A percentile compares a stretch with the other conserved stretches of the same genome.
Evolutionary conservation across 805 yeast genomes (phyloP).

Genomic region (Nematodospora valgi): DNA sequence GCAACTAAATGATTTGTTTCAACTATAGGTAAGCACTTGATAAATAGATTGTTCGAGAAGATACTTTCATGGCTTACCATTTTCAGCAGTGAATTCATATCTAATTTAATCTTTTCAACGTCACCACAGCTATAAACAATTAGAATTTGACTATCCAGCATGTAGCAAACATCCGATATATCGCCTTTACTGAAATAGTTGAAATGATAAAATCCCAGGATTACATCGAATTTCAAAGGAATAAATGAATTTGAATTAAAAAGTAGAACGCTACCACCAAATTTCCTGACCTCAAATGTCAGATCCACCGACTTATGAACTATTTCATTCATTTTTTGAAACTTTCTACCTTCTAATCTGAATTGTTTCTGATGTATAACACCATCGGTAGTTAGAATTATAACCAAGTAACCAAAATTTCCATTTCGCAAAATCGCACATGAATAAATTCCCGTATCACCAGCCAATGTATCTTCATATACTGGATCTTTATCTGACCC

Average conservation of each 20-base stretch:
- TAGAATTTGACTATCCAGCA: neutral
- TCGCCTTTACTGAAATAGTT: no score
- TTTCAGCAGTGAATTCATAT: no score
- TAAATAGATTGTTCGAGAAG: neutral
- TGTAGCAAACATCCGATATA: neutral
- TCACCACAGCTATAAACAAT: neutral
- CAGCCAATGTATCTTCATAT: neutral
- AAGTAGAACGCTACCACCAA: no score
- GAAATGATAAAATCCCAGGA: no score
- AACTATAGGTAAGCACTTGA: constrained; percentile 1
- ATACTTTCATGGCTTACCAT: neutral
- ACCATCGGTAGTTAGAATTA: neutral
- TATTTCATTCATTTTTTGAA: no score
- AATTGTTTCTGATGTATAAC: neutral
- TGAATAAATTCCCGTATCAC: neutral
- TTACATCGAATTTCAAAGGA: no score
- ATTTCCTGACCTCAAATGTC: no score
- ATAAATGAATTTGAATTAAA: no score
- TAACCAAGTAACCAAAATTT: neutral
- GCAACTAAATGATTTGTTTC: neutral
- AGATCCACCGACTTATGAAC: no score
- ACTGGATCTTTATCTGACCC: neutral
- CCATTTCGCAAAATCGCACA: neutral
- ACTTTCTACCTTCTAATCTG: no score
- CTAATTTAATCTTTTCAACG: neutral